Base-by-base conservation (phyloP, 179 eudicot genomes). In the Heliamphora pulchella region DNA sequence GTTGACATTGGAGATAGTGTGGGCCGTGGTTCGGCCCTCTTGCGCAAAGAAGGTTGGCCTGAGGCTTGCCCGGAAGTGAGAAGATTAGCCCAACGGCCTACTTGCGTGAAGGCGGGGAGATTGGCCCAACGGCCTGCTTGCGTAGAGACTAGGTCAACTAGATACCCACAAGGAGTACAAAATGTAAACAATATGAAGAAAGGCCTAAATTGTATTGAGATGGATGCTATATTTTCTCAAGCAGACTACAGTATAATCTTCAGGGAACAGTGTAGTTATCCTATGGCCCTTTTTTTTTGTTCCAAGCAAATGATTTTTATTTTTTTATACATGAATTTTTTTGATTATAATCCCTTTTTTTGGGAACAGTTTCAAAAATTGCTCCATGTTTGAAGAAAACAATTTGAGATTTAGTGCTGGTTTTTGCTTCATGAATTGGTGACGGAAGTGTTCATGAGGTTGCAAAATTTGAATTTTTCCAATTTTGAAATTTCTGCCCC, bases 371-470 rank as follows among this genome's bases (percentile, higher is more conserved):
- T 63, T 63, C 9, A 8, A 2, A 0, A 63, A 63, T 22, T 63
- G 68, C 58, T 5, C 14, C 18, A 9, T 13, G 0, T 66, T 31
- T 31, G 31, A 31, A 66, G 47, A 39, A 66, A 66, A 66, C 18
- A 71, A 48, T 71, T n/a, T 71, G 8, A 57, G 75, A 8, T 71
- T 14, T 71, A 11, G 47, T 48, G 15, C 41, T 2, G 18, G 75
- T 71, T 71, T 71, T 18, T 50, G 41, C 57, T 70, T 53, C 75
- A 18, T 71, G 57, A 18, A 57, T 50, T 71, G 57, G 58, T 48
- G 57, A 15, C 15, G 1, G 10, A 9, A 58, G 1, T 58, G 41
- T 71, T 71, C 15, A 50, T 6, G 5, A 48, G 50, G n/a, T 48
- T 71, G 75, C 50, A 50, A 20, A 18, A 48, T 48, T 71, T 71